Conservation (phyloP, 805 yeast species). For the Monosporozyma aerobia region DNA sequence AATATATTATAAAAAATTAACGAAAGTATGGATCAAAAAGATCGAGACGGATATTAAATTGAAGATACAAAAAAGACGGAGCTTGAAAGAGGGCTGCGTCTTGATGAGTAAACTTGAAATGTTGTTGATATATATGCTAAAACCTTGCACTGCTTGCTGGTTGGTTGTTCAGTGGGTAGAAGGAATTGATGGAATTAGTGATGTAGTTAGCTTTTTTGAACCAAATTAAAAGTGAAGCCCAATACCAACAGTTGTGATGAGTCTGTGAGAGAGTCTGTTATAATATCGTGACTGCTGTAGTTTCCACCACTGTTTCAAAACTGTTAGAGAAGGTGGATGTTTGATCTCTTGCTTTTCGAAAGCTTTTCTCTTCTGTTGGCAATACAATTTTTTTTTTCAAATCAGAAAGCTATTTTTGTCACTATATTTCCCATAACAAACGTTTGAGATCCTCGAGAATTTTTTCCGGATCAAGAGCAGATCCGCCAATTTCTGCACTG, state of each 20-base stretch:
- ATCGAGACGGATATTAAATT: neutral
- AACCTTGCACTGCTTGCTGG: neutral
- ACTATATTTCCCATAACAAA: neutral
- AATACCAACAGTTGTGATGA: no score
- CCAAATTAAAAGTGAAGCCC: no score
- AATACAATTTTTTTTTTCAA: neutral
- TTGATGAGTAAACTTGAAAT: no score
- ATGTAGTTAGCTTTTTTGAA: no score
- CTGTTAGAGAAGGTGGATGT: neutral
- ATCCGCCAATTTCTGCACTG: neutral
- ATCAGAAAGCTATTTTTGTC: neutral
- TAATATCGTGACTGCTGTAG: neutral
- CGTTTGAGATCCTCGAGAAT: neutral
- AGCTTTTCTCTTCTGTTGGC: neutral
- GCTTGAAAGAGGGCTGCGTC: no score
- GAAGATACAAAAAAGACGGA: no score
- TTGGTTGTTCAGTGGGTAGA: neutral
- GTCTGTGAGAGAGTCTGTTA: neutral
- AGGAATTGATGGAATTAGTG: no score
- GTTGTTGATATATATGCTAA: neutral
- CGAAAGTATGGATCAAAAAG: neutral
- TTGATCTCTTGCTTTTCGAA: neutral
- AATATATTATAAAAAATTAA: neutral
- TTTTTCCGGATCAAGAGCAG: neutral
- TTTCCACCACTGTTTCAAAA: neutral